Conservation (phyloP, 2,329 filamentous ascomycete species). For the Fusarium pseudonygamai region DNA sequence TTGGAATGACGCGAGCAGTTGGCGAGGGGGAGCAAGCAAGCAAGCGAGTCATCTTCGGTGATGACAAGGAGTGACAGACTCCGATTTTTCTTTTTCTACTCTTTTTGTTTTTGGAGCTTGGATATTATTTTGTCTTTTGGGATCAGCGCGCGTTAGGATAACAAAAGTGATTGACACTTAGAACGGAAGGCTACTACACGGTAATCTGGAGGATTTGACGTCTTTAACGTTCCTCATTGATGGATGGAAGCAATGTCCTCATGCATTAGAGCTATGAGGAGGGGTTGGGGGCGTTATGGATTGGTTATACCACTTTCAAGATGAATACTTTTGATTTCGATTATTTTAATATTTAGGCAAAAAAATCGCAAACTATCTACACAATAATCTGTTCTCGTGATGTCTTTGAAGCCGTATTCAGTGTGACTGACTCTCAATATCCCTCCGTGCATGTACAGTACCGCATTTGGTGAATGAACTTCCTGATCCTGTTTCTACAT, state of each 20-base stretch:
- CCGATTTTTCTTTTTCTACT: conserved; percentile 16
- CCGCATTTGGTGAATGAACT: background rate
- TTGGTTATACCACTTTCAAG: conserved; percentile 31
- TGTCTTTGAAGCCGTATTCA: too few relatives aligned
- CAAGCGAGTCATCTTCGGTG: conserved; percentile 15
- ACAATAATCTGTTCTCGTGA: background rate
- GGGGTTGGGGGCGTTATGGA: conserved; percentile 33
- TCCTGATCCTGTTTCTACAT: background rate
- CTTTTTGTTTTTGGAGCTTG: conserved; percentile 28
- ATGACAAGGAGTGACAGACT: conserved; percentile 26
- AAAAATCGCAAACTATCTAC: conserved; percentile 36
- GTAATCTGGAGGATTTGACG: conserved; percentile 41
- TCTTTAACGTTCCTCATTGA: conserved; percentile 34
- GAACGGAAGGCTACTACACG: conserved; percentile 43
- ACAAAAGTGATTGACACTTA: conserved; percentile 44
- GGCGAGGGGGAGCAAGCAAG: conserved; percentile 32
- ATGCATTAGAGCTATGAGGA: conserved; percentile 28
- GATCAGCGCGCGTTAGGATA: conserved; percentile 40
- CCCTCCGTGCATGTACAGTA: too few relatives aligned
- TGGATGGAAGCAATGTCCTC: conserved; percentile 29
- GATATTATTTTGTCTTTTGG: conserved; percentile 22
- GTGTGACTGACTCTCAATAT: too few relatives aligned
- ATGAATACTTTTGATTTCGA: conserved; percentile 26
- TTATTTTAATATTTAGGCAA: conserved; percentile 34
- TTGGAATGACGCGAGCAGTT: conserved; percentile 44